Conservation (phyloP, 176 grass and related monocot genomes). For the sorghum (Sorghum bicolor) region Sorghum_bicolor_NCBIv3 NC_012870.2:15851501-15852000, state of each 20-base stretch:
- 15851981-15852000: no score
- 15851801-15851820: conserved; percentile 69
- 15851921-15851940: no score
- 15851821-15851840: conserved; percentile 80
- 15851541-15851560: background rate
- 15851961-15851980: no score
- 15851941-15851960: no score
- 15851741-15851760: conserved; percentile 68
- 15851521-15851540: no score
- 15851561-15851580: background rate
- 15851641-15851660: background rate
- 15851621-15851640: background rate
- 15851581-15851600: conserved; percentile 11
- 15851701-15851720: conserved; percentile 51
- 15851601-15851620: conserved; percentile 50
- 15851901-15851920: no score
- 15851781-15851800: conserved; percentile 73
- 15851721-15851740: conserved; percentile 68
- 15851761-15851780: conserved; percentile 67
- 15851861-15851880: no score
- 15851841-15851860: conserved; percentile 62
- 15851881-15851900: no score
- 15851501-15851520: no score
- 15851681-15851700: conserved; percentile 21
- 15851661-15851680: conserved; percentile 19